These are phyloP conservation scores for Ophiostoma piceae DNA, from an alignment of 2,329 filamentous ascomycete genomes.

Conservation along the genomic window DNA sequence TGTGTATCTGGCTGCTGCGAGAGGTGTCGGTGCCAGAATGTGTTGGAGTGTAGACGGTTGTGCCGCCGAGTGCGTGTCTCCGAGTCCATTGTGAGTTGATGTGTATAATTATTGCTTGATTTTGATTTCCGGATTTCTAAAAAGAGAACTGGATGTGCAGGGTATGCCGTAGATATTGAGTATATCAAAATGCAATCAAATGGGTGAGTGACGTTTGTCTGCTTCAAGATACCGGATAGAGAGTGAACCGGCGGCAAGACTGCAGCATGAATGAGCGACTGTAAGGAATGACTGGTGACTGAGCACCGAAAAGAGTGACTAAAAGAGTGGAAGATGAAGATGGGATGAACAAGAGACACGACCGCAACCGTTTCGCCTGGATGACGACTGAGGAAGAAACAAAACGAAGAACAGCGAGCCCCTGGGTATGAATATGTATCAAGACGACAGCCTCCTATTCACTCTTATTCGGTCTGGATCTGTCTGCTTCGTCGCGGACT, in stretches of 20 bases:
- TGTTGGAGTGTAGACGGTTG: slow-evolving; percentile 14
- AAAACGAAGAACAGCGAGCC: not conserved
- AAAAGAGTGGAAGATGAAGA: slow-evolving; percentile 8
- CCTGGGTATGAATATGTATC: slow-evolving; percentile 7
- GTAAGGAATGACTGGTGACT: not conserved
- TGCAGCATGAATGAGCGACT: not conserved
- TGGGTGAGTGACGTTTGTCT: not conserved
- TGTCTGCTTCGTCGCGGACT: not conserved
- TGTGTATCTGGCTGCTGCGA: not conserved
- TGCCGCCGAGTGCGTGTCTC: not conserved
- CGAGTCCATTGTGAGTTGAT: not conserved
- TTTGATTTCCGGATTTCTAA: not conserved
- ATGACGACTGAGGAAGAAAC: not conserved
- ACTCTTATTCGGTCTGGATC: not conserved
- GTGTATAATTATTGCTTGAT: not conserved
- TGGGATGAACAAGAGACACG: slow-evolving; percentile 2
- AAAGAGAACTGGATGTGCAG: not conserved
- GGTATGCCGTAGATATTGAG: not conserved
- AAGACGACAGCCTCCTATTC: not conserved
- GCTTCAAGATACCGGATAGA: not conserved
- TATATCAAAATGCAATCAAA: not conserved
- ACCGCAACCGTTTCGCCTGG: not conserved
- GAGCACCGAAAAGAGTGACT: not conserved
- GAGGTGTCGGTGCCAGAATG: slow-evolving; percentile 7
- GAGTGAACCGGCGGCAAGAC: not conserved